Evolutionary conservation across 1,284 basidiomycete species (phyloP), one percentile per base, ranked within the genome.

Genomic region (Pulchroboletus neoregius): DNA sequence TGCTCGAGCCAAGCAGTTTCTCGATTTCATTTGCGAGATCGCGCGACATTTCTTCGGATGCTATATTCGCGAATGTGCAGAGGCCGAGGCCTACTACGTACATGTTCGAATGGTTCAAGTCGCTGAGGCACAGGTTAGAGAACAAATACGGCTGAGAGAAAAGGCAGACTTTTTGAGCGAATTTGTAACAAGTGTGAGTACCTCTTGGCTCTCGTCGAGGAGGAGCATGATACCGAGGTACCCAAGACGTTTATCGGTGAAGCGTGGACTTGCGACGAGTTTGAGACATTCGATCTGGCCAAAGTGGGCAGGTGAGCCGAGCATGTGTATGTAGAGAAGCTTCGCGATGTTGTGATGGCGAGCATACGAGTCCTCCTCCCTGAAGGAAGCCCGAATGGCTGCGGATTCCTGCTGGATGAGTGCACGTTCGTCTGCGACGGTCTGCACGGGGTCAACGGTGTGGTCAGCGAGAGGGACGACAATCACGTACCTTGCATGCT

Each of bases 91-190:
- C 96, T 32, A 99, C 96, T 8, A 92, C 91, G 68, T 97, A 99
- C 91, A 97, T 97, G 71, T 98, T 99, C 10, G 94, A 88, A 71
- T 98, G 94, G 68, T 99, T 98, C 93, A 99, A 94, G 71, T 99
- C 96, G 70, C 94, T 98, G 61, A 32, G 26, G 39, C 36, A 32
- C 43, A 48, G 36, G 39, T 45, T 8, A 48, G 38, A 41, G 32
- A 39, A 39, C 7, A n/a, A 22, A 27, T 13, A 1, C 3, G 0
- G 26, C 16, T 15, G 11, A 36, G 16, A 36, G 22, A 26, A 41
- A 18, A 38, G 9, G 20, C 87, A 58, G 63, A 97, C 94, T 99
- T 99, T 73, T 99, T 99, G 58, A 99, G 71, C 24, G 94, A 96
- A 67, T 99, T 99, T 23, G 96, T 99, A 42, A 99, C 95, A 31